Percentiles rank a stretch among this genome's conserved stretches.
Evolutionary conservation across 257 asterid species (phyloP).

Genomic region (Cruciata laevipes): DNA sequence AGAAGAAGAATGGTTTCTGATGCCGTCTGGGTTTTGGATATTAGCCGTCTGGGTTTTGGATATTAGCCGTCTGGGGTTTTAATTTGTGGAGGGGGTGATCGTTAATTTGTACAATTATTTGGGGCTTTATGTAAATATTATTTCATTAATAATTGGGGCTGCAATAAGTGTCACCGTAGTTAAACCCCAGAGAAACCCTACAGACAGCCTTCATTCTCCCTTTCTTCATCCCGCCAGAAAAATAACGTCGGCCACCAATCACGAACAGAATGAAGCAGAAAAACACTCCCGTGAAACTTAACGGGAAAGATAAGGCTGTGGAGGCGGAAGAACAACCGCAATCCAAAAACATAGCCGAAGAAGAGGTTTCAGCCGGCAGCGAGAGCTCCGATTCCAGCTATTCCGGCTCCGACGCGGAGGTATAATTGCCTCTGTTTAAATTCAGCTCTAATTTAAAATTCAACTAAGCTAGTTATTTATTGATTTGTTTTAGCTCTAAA

Average conservation of each 20-base stretch:
- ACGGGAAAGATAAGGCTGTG: neutral
- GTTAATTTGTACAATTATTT: too few relatives aligned
- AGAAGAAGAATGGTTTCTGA: too few relatives aligned
- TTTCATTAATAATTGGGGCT: too few relatives aligned
- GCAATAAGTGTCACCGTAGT: too few relatives aligned
- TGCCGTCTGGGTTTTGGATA: too few relatives aligned
- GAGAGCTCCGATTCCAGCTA: slow-evolving; percentile 10
- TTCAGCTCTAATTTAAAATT: neutral
- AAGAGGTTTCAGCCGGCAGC: neutral
- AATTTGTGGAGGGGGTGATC: too few relatives aligned
- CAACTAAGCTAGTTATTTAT: too few relatives aligned
- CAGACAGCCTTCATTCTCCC: slow-evolving; percentile 7
- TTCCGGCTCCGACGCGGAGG: slow-evolving; percentile 8
- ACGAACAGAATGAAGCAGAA: slow-evolving; percentile 4
- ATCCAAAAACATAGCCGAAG: neutral
- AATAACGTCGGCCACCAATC: neutral
- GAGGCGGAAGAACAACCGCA: neutral
- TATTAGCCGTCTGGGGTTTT: too few relatives aligned
- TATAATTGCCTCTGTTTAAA: neutral
- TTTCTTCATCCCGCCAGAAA: slow-evolving; percentile 1
- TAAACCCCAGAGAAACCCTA: slow-evolving; percentile 19
- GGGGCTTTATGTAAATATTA: too few relatives aligned
- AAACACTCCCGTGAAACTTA: neutral
- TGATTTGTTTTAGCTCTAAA: neutral
- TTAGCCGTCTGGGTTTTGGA: too few relatives aligned